A percentile compares a stretch with the other conserved stretches of the same genome.
phyloP scores from a whole-genome alignment of 2,329 filamentous ascomycete species.

The Xenosphaeropsis pyriputrescens region DNA sequence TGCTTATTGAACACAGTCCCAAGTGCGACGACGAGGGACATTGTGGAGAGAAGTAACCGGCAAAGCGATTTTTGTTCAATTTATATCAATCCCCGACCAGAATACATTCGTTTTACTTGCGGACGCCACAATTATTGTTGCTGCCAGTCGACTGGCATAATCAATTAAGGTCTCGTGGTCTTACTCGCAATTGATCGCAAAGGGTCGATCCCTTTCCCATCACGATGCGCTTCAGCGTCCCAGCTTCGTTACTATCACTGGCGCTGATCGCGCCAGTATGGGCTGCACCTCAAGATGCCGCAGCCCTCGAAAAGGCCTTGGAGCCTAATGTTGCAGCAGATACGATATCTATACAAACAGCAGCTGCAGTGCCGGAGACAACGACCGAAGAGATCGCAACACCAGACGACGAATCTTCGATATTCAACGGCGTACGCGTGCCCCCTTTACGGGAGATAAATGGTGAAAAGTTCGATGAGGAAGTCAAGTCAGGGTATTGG shows the following conservation, averaged over 20 bases:
- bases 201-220: neutral
- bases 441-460: conserved; percentile 29
- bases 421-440: conserved; percentile 30
- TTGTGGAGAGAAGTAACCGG: too few species aligned
- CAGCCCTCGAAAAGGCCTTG: conserved; percentile 11
- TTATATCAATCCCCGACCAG: too few species aligned
- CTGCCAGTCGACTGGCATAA: too few species aligned
- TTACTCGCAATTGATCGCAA: neutral
- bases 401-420: conserved; percentile 13
- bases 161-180: too few species aligned
- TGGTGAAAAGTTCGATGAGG: conserved; percentile 23
- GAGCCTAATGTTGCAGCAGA: neutral
- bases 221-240: conserved; percentile 1
- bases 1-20: too few species aligned
- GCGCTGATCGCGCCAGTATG: conserved; percentile 1
- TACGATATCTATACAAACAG: neutral
- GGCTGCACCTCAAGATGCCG: conserved; percentile 3
- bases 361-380: neutral
- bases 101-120: too few species aligned
- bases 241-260: conserved; percentile 2
- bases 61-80: too few species aligned
- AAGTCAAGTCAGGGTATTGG: conserved; percentile 35
- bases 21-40: too few species aligned
- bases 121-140: too few species aligned
- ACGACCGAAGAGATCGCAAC: neutral